Evolutionary conservation across 2,329 filamentous ascomycete species (phyloP), one percentile per base, ranked within the genome.

Genomic region (Xylariaceae sp.): DNA sequence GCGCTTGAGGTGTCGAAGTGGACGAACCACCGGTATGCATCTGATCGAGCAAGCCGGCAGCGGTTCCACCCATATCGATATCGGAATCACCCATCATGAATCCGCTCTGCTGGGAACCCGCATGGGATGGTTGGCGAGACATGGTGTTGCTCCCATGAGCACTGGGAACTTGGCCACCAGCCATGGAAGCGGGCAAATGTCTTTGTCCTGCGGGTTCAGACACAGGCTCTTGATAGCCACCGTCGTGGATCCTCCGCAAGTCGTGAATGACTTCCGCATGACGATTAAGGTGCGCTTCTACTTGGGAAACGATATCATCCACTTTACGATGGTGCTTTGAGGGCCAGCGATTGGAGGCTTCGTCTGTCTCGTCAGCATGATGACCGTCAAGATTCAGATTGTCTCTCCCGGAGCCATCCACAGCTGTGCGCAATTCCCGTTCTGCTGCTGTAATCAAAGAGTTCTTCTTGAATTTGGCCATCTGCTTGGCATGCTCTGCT

Each of bases 361-460:
- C 78, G 9, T 82, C 83, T 7, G 71, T 71, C 31, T 75, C 74
- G 42, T 80, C 78, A 55, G 68, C 65, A 45, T 69, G 72, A 45
- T 69, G 72, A n/a, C 80, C 80, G 64, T 89, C 86, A 11, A 88
- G 70, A 56, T 81, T 78, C 79, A 86, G 85, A 31, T 80, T 68
- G 60, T 89, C 86, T 1, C 77, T 66, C 1, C 81, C 83, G 2
- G 76, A 74, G 45, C 82, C 80, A 16, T 87, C 79, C 1, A 82
- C 77, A 1, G 88, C 80, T 49, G 79, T 79, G 33, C 89, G 83
- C 50, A 97, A 75, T 53, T 89, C 83, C 61, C 86, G 82, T 70
- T 97, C 93, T 1, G 90, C 88, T 51, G 82, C 77, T 61, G 84
- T 86, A 45, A 96, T 77, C 0, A 84, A 71, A 7, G 87, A 87